Evolutionary conservation across 306 rosid species (phyloP).

Genomic region (Herpetospermum pedunculosum): DNA sequence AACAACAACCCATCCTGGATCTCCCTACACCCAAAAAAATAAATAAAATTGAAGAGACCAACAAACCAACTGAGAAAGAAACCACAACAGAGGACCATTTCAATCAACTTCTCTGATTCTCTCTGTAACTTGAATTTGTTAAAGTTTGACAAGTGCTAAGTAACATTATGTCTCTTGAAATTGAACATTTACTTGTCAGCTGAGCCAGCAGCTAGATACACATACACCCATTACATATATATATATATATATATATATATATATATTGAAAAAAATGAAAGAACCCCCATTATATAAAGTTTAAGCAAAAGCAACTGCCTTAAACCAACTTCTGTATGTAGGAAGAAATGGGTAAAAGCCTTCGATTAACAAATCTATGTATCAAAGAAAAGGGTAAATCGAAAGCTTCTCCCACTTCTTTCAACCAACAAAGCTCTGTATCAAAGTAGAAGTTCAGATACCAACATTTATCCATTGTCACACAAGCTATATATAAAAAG

Average conservation of each 20-base stretch:
- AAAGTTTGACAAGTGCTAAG: neutral
- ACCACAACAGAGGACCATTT: neutral
- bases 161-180: neutral
- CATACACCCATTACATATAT: neutral
- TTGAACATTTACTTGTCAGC: neutral
- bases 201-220: neutral
- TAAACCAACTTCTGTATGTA: neutral
- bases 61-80: neutral
- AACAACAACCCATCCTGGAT: neutral
- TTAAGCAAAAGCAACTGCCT: neutral
- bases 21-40: neutral
- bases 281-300: neutral
- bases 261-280: neutral
- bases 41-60: neutral
- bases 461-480: neutral
- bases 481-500: neutral
- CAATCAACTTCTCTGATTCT: neutral
- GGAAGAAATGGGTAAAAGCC: neutral
- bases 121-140: neutral
- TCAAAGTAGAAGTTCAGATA: neutral
- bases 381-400: too few species aligned
- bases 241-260: neutral
- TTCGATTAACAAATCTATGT: neutral
- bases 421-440: neutral
- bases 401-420: neutral